phyloP scores from a whole-genome alignment of 495 filamentous ascomycete species.

The Penicillium subrubescens region DNA sequence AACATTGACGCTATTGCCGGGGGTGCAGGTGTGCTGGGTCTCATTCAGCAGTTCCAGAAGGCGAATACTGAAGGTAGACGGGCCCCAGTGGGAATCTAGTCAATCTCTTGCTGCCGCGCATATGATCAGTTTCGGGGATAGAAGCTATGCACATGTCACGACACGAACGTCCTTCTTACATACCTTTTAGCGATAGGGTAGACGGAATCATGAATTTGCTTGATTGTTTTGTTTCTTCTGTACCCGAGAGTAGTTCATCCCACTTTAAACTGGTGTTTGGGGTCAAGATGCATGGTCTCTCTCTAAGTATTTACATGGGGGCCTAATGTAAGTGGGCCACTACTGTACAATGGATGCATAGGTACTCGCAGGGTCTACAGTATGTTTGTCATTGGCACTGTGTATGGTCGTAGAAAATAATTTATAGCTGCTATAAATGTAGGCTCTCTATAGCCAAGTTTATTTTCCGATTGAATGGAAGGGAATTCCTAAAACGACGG shows the following conservation, averaged over 20 bases:
- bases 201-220: slow-evolving; percentile 1
- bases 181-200: background rate
- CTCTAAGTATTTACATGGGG: background rate
- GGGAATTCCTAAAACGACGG: too few relatives aligned
- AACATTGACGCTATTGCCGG: slow-evolving; percentile 51
- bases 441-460: background rate
- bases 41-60: slow-evolving; percentile 90
- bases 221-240: background rate
- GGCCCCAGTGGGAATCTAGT: slow-evolving; percentile 41
- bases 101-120: background rate
- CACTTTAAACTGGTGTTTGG: background rate
- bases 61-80: slow-evolving; percentile 68
- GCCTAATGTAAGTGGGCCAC: too few relatives aligned
- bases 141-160: background rate
- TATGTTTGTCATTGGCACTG: too few relatives aligned
- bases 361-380: too few relatives aligned
- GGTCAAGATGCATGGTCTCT: background rate
- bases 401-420: too few relatives aligned
- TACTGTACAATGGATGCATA: too few relatives aligned
- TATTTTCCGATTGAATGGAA: background rate
- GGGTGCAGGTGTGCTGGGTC: slow-evolving; percentile 68
- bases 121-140: background rate
- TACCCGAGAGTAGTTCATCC: background rate
- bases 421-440: background rate
- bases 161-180: background rate